These are phyloP conservation scores for Priceomyces medius DNA, from an alignment of 805 yeast species.

Conservation along the genomic window DNA sequence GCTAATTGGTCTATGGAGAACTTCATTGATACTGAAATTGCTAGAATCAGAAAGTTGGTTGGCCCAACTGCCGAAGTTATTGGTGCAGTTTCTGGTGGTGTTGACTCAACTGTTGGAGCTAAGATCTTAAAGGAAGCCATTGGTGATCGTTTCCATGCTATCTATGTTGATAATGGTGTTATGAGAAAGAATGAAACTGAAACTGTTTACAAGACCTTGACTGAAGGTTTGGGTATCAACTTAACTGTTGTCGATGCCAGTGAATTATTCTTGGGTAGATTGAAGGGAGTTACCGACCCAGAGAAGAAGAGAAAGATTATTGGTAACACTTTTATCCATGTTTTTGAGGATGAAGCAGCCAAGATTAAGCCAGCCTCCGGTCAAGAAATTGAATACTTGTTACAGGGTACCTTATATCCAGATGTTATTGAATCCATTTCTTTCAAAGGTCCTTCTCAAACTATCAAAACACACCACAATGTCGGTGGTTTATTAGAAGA, in stretches of 20 bases:
- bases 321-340: constrained; percentile 96
- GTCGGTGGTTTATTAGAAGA: constrained; percentile 97
- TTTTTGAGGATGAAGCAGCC: constrained; percentile 94
- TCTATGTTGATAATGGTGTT: constrained; percentile 96
- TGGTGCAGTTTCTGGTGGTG: constrained; percentile 99
- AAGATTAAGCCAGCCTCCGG: constrained; percentile 87
- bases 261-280: constrained; percentile 80
- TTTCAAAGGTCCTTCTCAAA: constrained; percentile 99
- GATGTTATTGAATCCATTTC: constrained; percentile 98
- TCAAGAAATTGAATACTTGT: constrained; percentile 84
- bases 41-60: constrained; percentile 84
- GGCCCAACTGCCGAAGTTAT: constrained; percentile 98
- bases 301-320: constrained; percentile 98
- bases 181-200: constrained; percentile 93
- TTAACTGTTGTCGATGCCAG: constrained; percentile 92
- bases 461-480: constrained; percentile 98
- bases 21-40: constrained; percentile 94
- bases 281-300: constrained; percentile 95
- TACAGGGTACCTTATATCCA: constrained; percentile 97
- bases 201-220: constrained; percentile 82
- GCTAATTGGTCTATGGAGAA: constrained; percentile 98
- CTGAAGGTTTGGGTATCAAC: constrained; percentile 92
- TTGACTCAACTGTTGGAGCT: constrained; percentile 98
- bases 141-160: constrained; percentile 98
- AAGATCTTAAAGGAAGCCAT: constrained; percentile 97